Evolutionary conservation across 2,329 filamentous ascomycete genomes (phyloP).

Genomic region (Penicillium psychrosexuale): DNA sequence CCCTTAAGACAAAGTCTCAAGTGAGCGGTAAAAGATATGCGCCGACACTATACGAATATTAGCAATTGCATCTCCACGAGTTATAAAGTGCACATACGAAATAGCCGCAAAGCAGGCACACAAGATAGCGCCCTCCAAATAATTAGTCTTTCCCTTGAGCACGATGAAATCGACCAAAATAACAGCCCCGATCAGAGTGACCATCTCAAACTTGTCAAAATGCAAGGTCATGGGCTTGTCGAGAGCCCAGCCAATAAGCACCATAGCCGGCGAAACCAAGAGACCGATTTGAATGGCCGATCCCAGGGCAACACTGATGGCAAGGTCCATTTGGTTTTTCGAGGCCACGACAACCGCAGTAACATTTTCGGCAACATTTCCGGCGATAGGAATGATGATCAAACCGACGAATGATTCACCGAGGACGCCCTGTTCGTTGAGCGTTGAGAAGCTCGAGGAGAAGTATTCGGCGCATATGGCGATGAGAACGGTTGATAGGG

Average conservation of each 20-base stretch:
- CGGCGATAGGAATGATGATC: constrained; percentile 69
- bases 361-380: constrained; percentile 70
- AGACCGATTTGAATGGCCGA: constrained; percentile 70
- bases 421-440: constrained; percentile 56
- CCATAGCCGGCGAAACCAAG: constrained; percentile 67
- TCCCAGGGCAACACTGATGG: constrained; percentile 68
- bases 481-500: constrained; percentile 63
- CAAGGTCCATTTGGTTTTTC: constrained; percentile 74
- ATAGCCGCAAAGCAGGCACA: constrained; percentile 20
- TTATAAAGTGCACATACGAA: constrained; percentile 10
- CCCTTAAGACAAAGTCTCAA: background rate
- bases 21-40: constrained; percentile 12
- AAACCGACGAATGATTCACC: constrained; percentile 68
- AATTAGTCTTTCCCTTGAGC: constrained; percentile 19
- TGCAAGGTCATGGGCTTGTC: constrained; percentile 19
- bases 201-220: constrained; percentile 18
- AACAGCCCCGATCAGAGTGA: constrained; percentile 13
- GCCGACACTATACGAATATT: constrained; percentile 10
- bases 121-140: constrained; percentile 18
- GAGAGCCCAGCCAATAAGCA: constrained; percentile 69
- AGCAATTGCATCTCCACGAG: background rate
- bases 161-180: constrained; percentile 19
- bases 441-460: constrained; percentile 63
- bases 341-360: constrained; percentile 68
- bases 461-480: constrained; percentile 69